Conservation (phyloP, 2,329 filamentous ascomycete species). For the Paraphaeosphaeria sporulosa region DNA sequence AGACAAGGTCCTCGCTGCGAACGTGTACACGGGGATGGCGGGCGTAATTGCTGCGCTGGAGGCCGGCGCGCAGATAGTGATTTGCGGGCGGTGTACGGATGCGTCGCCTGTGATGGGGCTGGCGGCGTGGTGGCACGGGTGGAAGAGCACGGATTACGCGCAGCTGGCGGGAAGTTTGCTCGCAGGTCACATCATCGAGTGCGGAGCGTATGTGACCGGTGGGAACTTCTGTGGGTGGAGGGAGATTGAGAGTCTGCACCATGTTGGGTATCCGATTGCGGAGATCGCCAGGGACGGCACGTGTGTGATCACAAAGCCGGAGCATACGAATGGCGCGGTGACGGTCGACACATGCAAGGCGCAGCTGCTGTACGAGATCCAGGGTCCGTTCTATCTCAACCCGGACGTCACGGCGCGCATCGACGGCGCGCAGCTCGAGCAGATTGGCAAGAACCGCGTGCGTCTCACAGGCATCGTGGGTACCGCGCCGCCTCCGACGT, state of each 20-base stretch:
- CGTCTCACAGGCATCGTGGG: conserved; percentile 51
- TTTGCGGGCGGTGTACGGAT: conserved; percentile 53
- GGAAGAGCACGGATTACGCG: conserved; percentile 25
- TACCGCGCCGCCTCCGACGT: conserved; percentile 56
- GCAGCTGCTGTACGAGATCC: conserved; percentile 56
- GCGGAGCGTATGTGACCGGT: conserved; percentile 42
- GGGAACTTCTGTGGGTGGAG: conserved; percentile 49
- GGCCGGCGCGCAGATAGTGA: conserved; percentile 50
- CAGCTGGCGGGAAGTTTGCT: conserved; percentile 48
- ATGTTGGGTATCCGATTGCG: conserved; percentile 32
- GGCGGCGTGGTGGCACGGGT: conserved; percentile 32
- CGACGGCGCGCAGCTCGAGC: conserved; percentile 16
- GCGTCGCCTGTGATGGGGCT: conserved; percentile 52
- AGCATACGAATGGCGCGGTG: conserved; percentile 40
- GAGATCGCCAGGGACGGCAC: conserved; percentile 20
- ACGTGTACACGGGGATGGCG: conserved; percentile 59
- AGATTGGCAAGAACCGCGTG: conserved; percentile 18
- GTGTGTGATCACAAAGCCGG: conserved; percentile 36
- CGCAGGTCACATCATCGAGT: conserved; percentile 52
- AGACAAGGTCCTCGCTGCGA: conserved; percentile 44
- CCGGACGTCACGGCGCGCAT: conserved; percentile 24
- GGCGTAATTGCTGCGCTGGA: conserved; percentile 50
- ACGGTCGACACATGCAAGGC: conserved; percentile 59
- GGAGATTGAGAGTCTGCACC: conserved; percentile 31
- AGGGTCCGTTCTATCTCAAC: conserved; percentile 26